Base-by-base conservation (phyloP, 192 early-diverging fungal species). In the Pilobolus umbonatus region DNA sequence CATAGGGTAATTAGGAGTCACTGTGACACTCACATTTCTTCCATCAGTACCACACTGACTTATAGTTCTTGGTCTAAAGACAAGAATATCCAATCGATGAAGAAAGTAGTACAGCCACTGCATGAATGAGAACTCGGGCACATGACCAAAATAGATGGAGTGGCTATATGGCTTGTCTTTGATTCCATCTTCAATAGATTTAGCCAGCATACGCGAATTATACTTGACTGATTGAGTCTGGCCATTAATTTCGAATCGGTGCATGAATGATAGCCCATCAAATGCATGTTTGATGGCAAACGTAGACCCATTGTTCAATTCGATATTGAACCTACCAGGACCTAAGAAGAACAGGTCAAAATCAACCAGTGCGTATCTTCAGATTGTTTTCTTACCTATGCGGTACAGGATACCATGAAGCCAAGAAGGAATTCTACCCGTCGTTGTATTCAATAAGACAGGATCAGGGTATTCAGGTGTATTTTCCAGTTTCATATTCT, bases 361-460 rank as follows among this genome's bases (percentile, higher is more conserved):
- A 28, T 25, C 19, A 44, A 14, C 17, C 19, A 17, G 15, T 38
- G 26, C 30, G 6, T n/a, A 3, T 40, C 12, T 22, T 34, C 25
- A 8, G 51, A 4, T 34, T 25, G 11, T 48, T 39, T 4, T 14
- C 28, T 68, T 64, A 75, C 75, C 78, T 31, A 68, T 50, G 22
- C 80, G 69, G 30, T 78, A 80, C 44, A 82, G 57, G 9, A 61
- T 67, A 28, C 80, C 77, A 15, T 73, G 64, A 36, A 82, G 49
- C 75, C 77, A 82, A 4, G 56, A 26, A n/a, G 80, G 80, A 34
- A 82, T 54, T 7, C 55, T 56, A 7, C 77, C 80, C 29, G 60
- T 64, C 29, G 70, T 66, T n/a, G 63, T 35, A n/a, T 36, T 17
- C 6, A 80, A 40, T 1, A 40, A 2, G 3, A 64, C 50, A 0